These are phyloP conservation scores for Dryadomyces quercivorus DNA, from an alignment of 2,329 filamentous ascomycete species.

Conservation along the genomic window DNA sequence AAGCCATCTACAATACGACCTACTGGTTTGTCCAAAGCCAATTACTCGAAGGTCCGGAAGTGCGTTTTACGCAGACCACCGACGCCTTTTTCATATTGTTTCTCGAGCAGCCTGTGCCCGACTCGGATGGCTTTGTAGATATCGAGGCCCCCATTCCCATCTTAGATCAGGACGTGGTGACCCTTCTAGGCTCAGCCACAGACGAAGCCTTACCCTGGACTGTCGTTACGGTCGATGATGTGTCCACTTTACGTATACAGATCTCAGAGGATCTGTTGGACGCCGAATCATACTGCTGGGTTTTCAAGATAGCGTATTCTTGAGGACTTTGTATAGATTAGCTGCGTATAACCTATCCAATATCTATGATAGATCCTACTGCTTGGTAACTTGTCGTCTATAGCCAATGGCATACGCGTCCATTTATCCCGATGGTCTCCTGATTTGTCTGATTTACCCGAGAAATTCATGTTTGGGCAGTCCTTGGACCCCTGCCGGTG, in stretches of 20 bases:
- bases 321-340: not conserved
- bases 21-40: slow-evolving; percentile 31
- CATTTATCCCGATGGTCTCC: no score
- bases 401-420: no score
- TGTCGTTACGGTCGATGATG: not conserved
- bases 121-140: slow-evolving; percentile 18
- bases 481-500: not conserved
- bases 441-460: not conserved
- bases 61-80: slow-evolving; percentile 32
- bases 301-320: slow-evolving; percentile 24
- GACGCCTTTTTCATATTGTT: slow-evolving; percentile 32
- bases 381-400: no score
- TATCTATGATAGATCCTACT: no score
- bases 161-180: slow-evolving; percentile 27
- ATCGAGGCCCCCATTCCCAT: slow-evolving; percentile 26
- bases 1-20: slow-evolving; percentile 45
- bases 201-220: slow-evolving; percentile 16
- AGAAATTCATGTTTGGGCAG: not conserved
- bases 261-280: slow-evolving; percentile 18
- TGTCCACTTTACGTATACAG: not conserved
- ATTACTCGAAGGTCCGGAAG: not conserved
- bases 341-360: no score
- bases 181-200: slow-evolving; percentile 20
- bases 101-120: slow-evolving; percentile 17
- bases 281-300: slow-evolving; percentile 26